Evolutionary conservation across 257 asterid genomes (phyloP), one percentile per base, ranked within the genome.

Genomic region (Catharanthus roseus): DNA sequence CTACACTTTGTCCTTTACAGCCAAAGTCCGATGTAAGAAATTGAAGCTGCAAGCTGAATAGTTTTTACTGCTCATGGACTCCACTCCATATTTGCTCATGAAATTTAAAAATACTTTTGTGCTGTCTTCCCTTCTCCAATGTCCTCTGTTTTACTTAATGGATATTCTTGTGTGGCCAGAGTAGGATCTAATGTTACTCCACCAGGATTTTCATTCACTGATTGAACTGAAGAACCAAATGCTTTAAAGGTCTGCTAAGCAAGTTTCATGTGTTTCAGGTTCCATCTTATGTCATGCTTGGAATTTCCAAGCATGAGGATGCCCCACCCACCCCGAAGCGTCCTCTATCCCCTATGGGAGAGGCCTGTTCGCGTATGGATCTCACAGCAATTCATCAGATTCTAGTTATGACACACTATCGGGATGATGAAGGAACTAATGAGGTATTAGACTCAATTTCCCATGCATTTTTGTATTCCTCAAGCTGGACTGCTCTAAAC

Each of bases 341-440:
- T 75, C 96, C 95, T 45, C 93, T 90, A 68, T 92, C 98, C 67
- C 90, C 96, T 15, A 84, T 92, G 95, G 95, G 91, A 16, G 96
- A 92, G 83, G 98, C 98, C 38, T 92, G 98, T 80, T 90, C 96
- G 5, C 84, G 96, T 61, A 85, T 85, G 95, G 98, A 92, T 77
- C 95, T 92, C 63, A 92, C 98, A 29, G 96, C 98, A 15, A 90
- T 92, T 77, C 98, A 92, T 86, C 96, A 90, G 75, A 86, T 87
- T 81, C 77, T 92, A 86, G 98, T 92, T 61, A 86, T 79, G 88
- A 89, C 90, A 38, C 96, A 92, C 79, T 92, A 92, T 82, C 88
- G 89, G 69, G 98, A 92, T 34, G 98, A 92, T 41, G 96, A 87
- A 72, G 88, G 91, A 75, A 88, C 92, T 78, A 88, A 90, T 70